Evolutionary conservation across 306 rosid species (phyloP), one percentile per base, ranked within the genome.

Genomic region (Vigna nakashimae): DNA sequence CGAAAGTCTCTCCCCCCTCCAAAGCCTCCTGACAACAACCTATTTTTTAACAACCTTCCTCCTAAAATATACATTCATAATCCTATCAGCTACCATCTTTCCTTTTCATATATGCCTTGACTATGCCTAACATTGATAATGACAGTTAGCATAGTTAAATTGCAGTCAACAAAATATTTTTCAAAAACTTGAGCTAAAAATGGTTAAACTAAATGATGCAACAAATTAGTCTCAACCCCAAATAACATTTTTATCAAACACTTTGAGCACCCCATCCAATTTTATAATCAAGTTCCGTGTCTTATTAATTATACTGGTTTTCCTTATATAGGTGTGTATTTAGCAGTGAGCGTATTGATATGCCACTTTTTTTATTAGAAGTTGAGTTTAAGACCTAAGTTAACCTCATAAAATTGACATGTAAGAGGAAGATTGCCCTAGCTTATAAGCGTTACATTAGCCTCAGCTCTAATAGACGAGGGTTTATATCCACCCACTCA

Each of bases 81-180:
- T 26, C 28, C 28, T 26, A 26, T 26, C 28, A 26, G 28, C 28
- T 67, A 66, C 56, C 22, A 50, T 58, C 65, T 22, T 24, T 24
- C 62, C 22, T 28, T 28, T 76, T 9, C 58, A 11, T 68, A 38
- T 20, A 52, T 13, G 38, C 28, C 65, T 45, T 50, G 28, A 24
- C 57, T 7, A 43, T 67, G 28, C 17, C 30, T 46, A 69, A 32
- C 63, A 34, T 43, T 56, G 56, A 52, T 65, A 10, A 45, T 5
- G 51, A 34, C 51, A 42, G 24, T 56, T 55, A 55, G n/a, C 32
- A 66, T 28, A 57, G 49, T 45, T n/a, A 68, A 56, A 14, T 68
- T 45, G 40, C 62, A 68, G 16, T 68, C 5, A 42, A 5, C 46
- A 16, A 36, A 40, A 12, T 22, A 42, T 14, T 28, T 43, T 0